Percentiles rank a stretch among this genome's conserved stretches.
Evolutionary conservation across 345 rosid species (phyloP).

Genomic region (Heritiera littoralis): DNA sequence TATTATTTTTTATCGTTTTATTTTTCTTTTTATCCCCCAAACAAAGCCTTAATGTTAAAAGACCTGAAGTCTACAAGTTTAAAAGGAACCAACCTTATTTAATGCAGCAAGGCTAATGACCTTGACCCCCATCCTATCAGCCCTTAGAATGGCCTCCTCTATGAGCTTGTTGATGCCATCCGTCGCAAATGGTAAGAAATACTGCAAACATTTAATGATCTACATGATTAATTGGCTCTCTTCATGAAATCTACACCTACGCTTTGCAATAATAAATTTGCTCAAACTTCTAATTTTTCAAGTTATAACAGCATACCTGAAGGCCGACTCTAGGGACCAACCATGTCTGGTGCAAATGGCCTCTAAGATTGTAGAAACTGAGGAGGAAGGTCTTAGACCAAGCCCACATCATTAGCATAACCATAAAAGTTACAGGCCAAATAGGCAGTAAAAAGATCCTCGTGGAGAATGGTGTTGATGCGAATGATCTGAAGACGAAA

Average conservation of each 20-base stretch:
- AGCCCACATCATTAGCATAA: slow-evolving; percentile 70
- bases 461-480: slow-evolving; percentile 57
- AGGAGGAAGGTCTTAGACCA: slow-evolving; percentile 65
- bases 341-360: slow-evolving; percentile 76
- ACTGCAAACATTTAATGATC: slow-evolving; percentile 44
- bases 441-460: slow-evolving; percentile 46
- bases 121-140: slow-evolving; percentile 80
- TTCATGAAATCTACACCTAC: no score
- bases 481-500: slow-evolving; percentile 53
- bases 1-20: no score
- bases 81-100: slow-evolving; percentile 53
- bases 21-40: no score
- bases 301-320: slow-evolving; percentile 47
- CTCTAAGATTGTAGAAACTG: slow-evolving; percentile 66
- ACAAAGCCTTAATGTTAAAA: no score
- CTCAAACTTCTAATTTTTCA: neutral
- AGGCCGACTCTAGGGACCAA: slow-evolving; percentile 82
- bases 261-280: neutral
- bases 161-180: slow-evolving; percentile 81
- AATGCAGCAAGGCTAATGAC: slow-evolving; percentile 98
- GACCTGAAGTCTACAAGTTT: no score
- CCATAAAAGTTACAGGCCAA: slow-evolving; percentile 48
- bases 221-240: neutral
- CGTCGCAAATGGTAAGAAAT: slow-evolving; percentile 90
- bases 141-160: slow-evolving; percentile 77